Evolutionary conservation across 2,329 filamentous ascomycete genomes (phyloP).

Genomic region (Curvularia sp.): DNA sequence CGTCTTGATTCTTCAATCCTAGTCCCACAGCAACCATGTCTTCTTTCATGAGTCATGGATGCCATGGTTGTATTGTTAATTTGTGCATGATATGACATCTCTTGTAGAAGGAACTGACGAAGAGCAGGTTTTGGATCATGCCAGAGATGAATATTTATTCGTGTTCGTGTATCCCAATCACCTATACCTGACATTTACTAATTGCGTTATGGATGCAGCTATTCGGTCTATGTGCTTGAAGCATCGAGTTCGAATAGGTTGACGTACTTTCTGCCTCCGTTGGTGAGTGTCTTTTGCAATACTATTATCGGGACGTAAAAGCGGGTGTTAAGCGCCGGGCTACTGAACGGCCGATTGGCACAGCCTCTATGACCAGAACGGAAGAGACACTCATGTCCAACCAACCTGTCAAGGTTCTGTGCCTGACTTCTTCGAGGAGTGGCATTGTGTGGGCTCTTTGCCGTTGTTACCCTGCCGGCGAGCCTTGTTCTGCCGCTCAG

Average conservation of each 20-base stretch:
- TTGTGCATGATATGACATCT: neutral
- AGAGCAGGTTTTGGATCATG: constrained; percentile 64
- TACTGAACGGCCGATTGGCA: constrained; percentile 34
- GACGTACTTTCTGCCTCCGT: constrained; percentile 57
- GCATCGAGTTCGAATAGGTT: constrained; percentile 57
- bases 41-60: constrained; percentile 1
- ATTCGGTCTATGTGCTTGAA: constrained; percentile 63
- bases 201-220: constrained; percentile 57
- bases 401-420: constrained; percentile 27
- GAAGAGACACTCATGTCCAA: constrained; percentile 16
- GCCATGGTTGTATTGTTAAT: neutral
- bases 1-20: constrained; percentile 4
- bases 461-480: constrained; percentile 19
- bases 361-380: constrained; percentile 35
- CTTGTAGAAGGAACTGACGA: constrained; percentile 47
- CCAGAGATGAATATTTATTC: constrained; percentile 78
- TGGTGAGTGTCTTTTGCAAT: constrained; percentile 49
- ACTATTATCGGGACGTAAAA: constrained; percentile 36
- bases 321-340: constrained; percentile 46
- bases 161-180: constrained; percentile 61
- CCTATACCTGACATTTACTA: constrained; percentile 61
- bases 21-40: constrained; percentile 3
- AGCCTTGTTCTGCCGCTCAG: constrained; percentile 38
- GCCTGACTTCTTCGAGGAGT: constrained; percentile 4
- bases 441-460: constrained; percentile 10